Percentiles rank a stretch among this genome's conserved stretches.
phyloP scores from a whole-genome alignment of 2,329 filamentous ascomycete species.

The Colletotrichum siamense region DNA sequence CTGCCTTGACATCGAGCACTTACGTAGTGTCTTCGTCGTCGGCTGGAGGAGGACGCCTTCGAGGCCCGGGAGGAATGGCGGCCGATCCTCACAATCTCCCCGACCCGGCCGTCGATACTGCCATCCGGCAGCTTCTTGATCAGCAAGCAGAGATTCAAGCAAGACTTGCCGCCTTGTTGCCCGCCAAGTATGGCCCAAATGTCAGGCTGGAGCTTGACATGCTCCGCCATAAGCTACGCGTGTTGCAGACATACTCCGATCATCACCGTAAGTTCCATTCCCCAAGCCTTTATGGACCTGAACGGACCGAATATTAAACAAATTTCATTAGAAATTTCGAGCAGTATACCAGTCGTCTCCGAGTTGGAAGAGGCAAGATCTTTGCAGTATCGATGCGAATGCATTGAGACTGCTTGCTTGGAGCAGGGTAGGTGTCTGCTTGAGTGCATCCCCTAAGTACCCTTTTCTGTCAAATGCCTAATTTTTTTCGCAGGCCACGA shows the following conservation, averaged over 20 bases:
- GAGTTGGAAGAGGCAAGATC: conserved; percentile 62
- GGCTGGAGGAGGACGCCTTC: conserved; percentile 19
- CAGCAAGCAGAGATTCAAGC: conserved; percentile 61
- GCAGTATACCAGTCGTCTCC: conserved; percentile 51
- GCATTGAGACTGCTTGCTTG: conserved; percentile 58
- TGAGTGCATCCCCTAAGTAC: background rate
- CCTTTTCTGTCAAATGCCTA: background rate
- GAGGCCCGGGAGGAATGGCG: conserved; percentile 25
- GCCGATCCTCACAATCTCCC: conserved; percentile 25
- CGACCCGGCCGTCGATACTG: conserved; percentile 46
- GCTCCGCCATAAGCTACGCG: conserved; percentile 60
- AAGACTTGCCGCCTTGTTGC: conserved; percentile 53
- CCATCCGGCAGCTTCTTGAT: conserved; percentile 51
- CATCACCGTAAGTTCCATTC: conserved; percentile 51
- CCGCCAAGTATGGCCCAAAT: conserved; percentile 52
- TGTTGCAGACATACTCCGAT: conserved; percentile 53
- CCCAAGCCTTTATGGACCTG: conserved; percentile 4
- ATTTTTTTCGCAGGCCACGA: conserved; percentile 42
- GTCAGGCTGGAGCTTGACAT: conserved; percentile 56
- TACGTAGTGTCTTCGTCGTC: conserved; percentile 6
- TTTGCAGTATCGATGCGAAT: conserved; percentile 64
- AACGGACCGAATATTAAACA: background rate
- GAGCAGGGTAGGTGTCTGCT: conserved; percentile 46
- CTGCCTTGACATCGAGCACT: background rate
- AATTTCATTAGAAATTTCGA: conserved; percentile 39